Conservation (phyloP, 441 rosid genomes). For the Adansonia madagascariensis region DNA sequence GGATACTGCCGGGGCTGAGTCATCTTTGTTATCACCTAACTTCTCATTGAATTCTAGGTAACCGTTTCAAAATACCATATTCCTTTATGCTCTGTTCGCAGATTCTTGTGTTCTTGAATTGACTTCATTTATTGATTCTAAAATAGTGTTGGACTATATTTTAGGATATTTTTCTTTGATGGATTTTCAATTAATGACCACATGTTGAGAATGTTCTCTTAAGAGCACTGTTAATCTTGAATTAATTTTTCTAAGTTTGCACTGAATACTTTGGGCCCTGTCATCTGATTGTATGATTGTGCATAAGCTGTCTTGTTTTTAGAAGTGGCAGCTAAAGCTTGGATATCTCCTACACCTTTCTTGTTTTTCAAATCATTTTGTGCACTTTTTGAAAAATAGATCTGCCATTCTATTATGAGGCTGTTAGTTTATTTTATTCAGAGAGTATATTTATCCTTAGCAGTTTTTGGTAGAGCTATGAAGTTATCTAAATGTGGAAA, state of each 20-base stretch:
- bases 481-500: background rate
- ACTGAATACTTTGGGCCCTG: background rate
- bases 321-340: slow-evolving; percentile 4
- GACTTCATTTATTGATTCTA: slow-evolving; percentile 9
- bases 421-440: slow-evolving; percentile 4
- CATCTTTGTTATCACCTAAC: slow-evolving; percentile 69
- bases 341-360: background rate
- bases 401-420: background rate
- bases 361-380: background rate
- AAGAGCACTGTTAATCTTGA: background rate
- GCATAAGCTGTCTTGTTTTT: background rate
- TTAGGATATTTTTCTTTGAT: slow-evolving; percentile 3
- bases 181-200: slow-evolving; percentile 11
- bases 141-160: background rate
- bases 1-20: slow-evolving; percentile 76
- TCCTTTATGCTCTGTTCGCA: background rate
- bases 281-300: background rate
- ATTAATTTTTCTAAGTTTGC: slow-evolving; percentile 4
- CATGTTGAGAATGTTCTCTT: background rate
- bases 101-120: background rate
- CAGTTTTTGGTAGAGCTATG: slow-evolving; percentile 12
- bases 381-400: slow-evolving; percentile 2
- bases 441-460: background rate
- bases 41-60: slow-evolving; percentile 76
- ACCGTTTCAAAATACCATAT: background rate